Evolutionary conservation across 1,284 basidiomycete genomes (phyloP).

Genomic region (Tilletia caries): DNA sequence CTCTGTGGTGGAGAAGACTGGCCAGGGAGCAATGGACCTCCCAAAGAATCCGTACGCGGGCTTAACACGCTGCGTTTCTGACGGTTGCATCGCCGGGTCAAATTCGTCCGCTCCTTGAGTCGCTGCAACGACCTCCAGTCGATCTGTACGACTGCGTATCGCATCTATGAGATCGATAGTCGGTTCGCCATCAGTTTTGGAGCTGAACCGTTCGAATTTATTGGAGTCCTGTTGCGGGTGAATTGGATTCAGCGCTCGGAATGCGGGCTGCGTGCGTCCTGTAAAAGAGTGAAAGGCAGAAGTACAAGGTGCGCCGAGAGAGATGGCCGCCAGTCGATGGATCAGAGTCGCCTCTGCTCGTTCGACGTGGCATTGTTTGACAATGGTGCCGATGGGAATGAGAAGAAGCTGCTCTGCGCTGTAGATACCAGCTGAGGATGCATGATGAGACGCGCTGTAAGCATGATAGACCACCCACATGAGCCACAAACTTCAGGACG

Average conservation of each 20-base stretch:
- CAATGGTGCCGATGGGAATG: conserved; percentile 20
- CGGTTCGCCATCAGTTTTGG: not conserved
- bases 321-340: conserved; percentile 22
- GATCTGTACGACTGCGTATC: conserved; percentile 20
- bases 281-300: conserved; percentile 26
- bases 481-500: not conserved
- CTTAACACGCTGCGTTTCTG: not conserved
- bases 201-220: not conserved
- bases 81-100: not conserved
- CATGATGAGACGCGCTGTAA: not conserved
- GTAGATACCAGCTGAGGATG: conserved; percentile 14
- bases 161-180: conserved; percentile 10
- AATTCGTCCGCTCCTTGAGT: conserved; percentile 23
- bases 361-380: conserved; percentile 20
- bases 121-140: conserved; percentile 29
- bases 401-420: conserved; percentile 29
- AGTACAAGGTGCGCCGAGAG: conserved; percentile 19
- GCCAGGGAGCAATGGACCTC: not conserved
- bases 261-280: conserved; percentile 13
- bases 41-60: not conserved
- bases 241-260: not conserved
- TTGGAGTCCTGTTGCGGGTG: not conserved
- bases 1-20: not conserved
- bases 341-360: conserved; percentile 21
- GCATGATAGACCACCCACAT: too few relatives aligned